Conservation (phyloP, 441 rosid species). For the Rhodomyrtus psidioides region DNA sequence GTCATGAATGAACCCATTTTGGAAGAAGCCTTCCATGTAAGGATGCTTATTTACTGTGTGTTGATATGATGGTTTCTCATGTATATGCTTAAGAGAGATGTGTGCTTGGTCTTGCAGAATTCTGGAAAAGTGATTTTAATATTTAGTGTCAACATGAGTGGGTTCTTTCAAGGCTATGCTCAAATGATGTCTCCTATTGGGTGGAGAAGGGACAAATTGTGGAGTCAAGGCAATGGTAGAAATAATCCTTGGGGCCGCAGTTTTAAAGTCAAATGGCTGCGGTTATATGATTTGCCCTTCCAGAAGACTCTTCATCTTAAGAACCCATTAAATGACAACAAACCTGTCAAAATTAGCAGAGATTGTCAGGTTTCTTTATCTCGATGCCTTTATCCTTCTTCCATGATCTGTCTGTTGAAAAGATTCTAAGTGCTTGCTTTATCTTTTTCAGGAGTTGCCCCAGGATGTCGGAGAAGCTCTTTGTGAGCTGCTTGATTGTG, state of each 20-base stretch:
- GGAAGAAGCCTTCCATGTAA: constrained; percentile 93
- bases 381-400: neutral
- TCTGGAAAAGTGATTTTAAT: constrained; percentile 78
- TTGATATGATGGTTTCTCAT: constrained; percentile 13
- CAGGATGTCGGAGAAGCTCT: constrained; percentile 91
- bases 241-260: constrained; percentile 92
- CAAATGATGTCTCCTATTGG: constrained; percentile 93
- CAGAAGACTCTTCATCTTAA: constrained; percentile 93
- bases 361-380: constrained; percentile 73
- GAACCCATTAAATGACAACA: constrained; percentile 87
- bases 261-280: constrained; percentile 90
- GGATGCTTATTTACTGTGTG: constrained; percentile 13
- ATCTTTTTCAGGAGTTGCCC: constrained; percentile 60
- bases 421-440: neutral
- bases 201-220: constrained; percentile 83
- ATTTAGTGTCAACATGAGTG: constrained; percentile 98
- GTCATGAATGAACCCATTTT: constrained; percentile 96
- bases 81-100: constrained; percentile 19
- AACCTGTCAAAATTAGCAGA: constrained; percentile 97
- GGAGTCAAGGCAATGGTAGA: constrained; percentile 90
- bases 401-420: neutral
- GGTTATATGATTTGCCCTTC: constrained; percentile 77
- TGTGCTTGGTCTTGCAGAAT: constrained; percentile 55
- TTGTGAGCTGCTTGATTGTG: constrained; percentile 79
- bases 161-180: constrained; percentile 99